phyloP scores from a whole-genome alignment of 768 basidiomycete genomes.

The Mycena polygramma region DNA sequence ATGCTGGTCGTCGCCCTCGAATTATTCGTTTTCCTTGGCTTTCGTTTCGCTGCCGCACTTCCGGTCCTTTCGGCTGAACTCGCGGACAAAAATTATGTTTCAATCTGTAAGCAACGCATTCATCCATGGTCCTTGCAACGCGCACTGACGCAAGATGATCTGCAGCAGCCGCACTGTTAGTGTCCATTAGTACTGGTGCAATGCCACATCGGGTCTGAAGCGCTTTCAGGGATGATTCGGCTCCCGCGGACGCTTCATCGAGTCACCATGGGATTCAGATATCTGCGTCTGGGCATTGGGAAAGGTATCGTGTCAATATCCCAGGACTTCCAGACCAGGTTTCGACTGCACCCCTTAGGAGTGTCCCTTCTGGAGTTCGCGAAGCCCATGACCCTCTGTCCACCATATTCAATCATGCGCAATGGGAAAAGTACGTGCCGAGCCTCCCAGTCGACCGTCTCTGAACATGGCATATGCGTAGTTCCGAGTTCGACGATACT shows the following conservation, averaged over 20 bases:
- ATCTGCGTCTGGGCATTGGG: constrained; percentile 28
- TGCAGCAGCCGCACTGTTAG: constrained; percentile 15
- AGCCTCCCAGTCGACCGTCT: background rate
- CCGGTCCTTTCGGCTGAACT: constrained; percentile 13
- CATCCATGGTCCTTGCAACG: background rate
- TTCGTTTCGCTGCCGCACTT: constrained; percentile 12
- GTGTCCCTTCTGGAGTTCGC: constrained; percentile 14
- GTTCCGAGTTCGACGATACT: background rate
- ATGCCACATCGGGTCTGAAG: background rate
- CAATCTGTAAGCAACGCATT: constrained; percentile 1
- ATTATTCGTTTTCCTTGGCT: constrained; percentile 4
- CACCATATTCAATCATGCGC: constrained; percentile 22
- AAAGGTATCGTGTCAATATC: constrained; percentile 7
- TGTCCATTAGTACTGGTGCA: constrained; percentile 6
- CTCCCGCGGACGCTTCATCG: background rate
- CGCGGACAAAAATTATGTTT: background rate
- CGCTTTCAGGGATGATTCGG: constrained; percentile 6
- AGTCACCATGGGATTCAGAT: constrained; percentile 7
- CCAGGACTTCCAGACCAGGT: background rate
- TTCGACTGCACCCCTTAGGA: constrained; percentile 1
- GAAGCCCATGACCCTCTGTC: constrained; percentile 17
- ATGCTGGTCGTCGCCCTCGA: constrained; percentile 8
- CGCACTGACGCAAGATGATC: background rate
- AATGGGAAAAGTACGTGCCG: constrained; percentile 15
- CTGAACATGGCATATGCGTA: constrained; percentile 3